Evolutionary conservation across 306 rosid species (phyloP), one percentile per base, ranked within the genome.

Genomic region (Trifolium repens): DNA sequence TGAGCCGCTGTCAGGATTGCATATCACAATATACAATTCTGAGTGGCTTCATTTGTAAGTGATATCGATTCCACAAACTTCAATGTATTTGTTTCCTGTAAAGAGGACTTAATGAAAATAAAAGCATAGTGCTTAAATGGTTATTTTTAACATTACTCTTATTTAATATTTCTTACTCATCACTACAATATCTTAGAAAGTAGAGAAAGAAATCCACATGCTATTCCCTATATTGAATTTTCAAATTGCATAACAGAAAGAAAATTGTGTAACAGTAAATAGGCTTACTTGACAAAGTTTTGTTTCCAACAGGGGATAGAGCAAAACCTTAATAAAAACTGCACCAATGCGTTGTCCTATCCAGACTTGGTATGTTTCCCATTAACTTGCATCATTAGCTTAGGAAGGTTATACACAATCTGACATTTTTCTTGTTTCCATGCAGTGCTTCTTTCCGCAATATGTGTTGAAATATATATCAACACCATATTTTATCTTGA

Each of bases 381-480:
- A 59, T 50, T 65, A 80, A 74, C 82, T 61, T 42, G 35, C 69
- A 52, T 67, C 65, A 39, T 75, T 52, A 61, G 9, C 65, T 59
- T 12, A 12, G 49, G 24, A 58, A 66, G 55, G 16, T 50, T 61
- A 4, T 66, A 61, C 32, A 49, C 27, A 57, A 65, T 78, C 76
- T 83, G 73, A 86, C 53, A 12, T 67, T 27, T 67, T 1, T 59
- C 19, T 26, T 71, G 55, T 72, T 83, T 32, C 55, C 55, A 69
- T 87, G 90, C 88, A 89, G 96, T 91, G 96, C 49, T 82, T 89
- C 86, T 89, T 91, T 84, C 96, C 93, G 2, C 90, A 91, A 73
- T 85, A 89, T 83, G 85, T 66, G 12, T 70, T 91, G 84, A 74
- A 55, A 75, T 87, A 82, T 81, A 89, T 84, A 78, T 43, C 83